Percentiles rank a stretch among this genome's conserved stretches.
Conservation (phyloP, 441 rosid genomes). For the Raphanus hybrid region DNA sequence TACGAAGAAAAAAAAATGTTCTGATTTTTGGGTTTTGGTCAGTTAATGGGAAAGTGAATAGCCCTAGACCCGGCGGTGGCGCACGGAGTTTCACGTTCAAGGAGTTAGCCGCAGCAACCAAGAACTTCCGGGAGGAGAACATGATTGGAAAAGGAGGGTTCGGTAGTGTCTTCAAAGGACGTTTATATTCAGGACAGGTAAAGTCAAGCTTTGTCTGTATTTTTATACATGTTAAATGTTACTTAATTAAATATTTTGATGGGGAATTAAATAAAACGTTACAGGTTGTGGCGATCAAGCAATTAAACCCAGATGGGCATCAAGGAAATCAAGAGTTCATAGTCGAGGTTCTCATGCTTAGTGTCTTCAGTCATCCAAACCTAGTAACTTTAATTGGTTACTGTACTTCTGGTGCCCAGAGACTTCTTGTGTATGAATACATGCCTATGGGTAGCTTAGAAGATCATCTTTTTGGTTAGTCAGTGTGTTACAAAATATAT, state of each 20-base stretch:
- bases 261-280: neutral
- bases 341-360: constrained; percentile 90
- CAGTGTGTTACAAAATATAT: no score
- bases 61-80: constrained; percentile 45
- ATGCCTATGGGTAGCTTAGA: constrained; percentile 94
- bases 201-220: constrained; percentile 14
- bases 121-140: constrained; percentile 58
- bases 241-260: no score
- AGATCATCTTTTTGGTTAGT: constrained; percentile 82
- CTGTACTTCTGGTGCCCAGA: constrained; percentile 87
- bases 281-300: constrained; percentile 89
- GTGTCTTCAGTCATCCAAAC: constrained; percentile 78
- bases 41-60: constrained; percentile 54
- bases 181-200: constrained; percentile 65
- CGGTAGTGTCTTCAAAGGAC: constrained; percentile 69
- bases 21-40: neutral
- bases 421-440: constrained; percentile 90
- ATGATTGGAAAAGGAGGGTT: constrained; percentile 75
- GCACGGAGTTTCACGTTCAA: constrained; percentile 69
- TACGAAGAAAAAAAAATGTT: neutral
- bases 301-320: constrained; percentile 75
- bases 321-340: constrained; percentile 93
- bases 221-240: no score
- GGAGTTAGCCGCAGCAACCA: constrained; percentile 63
- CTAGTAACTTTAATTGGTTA: constrained; percentile 83